These are phyloP conservation scores for Aspergillus sp. DNA, from an alignment of 2,329 filamentous ascomycete species.

Conservation along the genomic window DNA sequence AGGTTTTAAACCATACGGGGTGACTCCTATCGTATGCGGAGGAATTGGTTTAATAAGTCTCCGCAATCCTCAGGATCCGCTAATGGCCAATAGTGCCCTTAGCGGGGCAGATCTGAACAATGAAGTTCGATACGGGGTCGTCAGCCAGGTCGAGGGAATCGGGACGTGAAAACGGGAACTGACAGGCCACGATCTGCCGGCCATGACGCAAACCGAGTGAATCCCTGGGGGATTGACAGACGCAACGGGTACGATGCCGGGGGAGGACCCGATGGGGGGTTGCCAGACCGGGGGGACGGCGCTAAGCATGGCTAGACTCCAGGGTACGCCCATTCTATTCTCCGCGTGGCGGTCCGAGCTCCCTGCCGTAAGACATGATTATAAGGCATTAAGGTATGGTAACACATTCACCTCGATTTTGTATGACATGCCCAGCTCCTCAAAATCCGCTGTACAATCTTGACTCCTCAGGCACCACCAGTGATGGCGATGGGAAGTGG, in stretches of 20 bases:
- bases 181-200: constrained; percentile 25
- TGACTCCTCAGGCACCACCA: background rate
- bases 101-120: background rate
- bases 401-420: background rate
- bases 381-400: too few relatives aligned
- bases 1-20: too few relatives aligned
- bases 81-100: background rate
- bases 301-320: background rate
- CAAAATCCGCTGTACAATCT: too few relatives aligned
- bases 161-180: constrained; percentile 27
- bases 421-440: too few relatives aligned
- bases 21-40: background rate
- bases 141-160: constrained; percentile 2
- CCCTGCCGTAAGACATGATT: background rate
- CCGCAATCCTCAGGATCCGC: background rate
- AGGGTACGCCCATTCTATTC: background rate
- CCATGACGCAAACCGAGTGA: constrained; percentile 4
- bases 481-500: background rate
- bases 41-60: background rate
- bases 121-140: constrained; percentile 9
- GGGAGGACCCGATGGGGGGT: background rate
- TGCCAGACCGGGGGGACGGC: too few relatives aligned
- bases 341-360: background rate
- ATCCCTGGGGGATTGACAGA: background rate
- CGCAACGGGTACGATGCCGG: background rate